phyloP scores from a whole-genome alignment of 2,329 filamentous ascomycete species.

The Ophiostoma pallidulum region DNA sequence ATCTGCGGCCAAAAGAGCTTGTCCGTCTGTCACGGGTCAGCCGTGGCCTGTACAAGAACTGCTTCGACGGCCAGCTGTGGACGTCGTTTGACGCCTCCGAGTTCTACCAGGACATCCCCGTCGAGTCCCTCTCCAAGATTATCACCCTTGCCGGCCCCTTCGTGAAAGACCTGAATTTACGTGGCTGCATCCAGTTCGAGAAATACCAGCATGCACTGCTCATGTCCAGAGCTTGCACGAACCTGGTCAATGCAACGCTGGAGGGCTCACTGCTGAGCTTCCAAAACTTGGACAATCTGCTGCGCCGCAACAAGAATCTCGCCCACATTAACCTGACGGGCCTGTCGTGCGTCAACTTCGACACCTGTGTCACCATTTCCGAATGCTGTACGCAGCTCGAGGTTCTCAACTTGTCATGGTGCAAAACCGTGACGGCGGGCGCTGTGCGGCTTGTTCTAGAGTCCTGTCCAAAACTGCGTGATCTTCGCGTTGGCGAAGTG shows the following conservation, averaged over 20 bases:
- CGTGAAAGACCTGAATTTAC: constrained; percentile 78
- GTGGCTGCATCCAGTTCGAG: constrained; percentile 82
- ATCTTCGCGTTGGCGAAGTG: constrained; percentile 75
- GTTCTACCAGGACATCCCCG: constrained; percentile 82
- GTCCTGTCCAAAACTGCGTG: constrained; percentile 62
- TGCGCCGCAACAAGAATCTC: constrained; percentile 64
- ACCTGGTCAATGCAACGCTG: constrained; percentile 77
- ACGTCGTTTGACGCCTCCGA: constrained; percentile 71
- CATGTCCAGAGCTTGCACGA: constrained; percentile 74
- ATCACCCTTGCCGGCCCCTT: constrained; percentile 82
- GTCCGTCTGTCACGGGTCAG: constrained; percentile 69
- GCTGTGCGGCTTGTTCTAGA: constrained; percentile 66
- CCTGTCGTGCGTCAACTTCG: constrained; percentile 68
- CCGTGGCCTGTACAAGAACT: constrained; percentile 68
- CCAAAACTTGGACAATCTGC: constrained; percentile 64
- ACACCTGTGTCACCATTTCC: constrained; percentile 77
- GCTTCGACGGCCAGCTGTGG: constrained; percentile 95
- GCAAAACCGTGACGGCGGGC: constrained; percentile 69
- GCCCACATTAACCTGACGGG: constrained; percentile 82
- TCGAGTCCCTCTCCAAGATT: constrained; percentile 72
- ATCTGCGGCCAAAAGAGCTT: constrained; percentile 70
- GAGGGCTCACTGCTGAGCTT: constrained; percentile 78
- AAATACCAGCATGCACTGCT: constrained; percentile 69
- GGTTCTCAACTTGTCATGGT: constrained; percentile 86
- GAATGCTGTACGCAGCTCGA: constrained; percentile 74